Base-by-base conservation (phyloP, 2,329 filamentous ascomycete species). In the Escovopsis sp. region DNA sequence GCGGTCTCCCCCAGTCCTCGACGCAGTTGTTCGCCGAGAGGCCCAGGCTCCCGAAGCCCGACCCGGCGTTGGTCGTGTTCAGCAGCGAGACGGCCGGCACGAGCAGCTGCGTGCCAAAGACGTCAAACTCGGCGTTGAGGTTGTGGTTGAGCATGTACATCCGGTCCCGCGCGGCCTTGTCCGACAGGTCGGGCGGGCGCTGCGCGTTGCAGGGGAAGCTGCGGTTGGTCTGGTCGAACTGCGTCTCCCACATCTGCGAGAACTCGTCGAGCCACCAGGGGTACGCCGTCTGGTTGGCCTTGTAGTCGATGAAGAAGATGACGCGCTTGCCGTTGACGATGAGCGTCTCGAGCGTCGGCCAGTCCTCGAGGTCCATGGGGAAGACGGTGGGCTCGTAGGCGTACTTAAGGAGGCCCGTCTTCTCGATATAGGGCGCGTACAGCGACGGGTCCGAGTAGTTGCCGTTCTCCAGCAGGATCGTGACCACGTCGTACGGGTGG, bases 131-230 rank as follows among this genome's bases (percentile, higher is more conserved):
- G 45, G 81, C 72, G 59, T 94, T 94, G 45, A 94, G 71, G 57
- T 95, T 95, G 66, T 95, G 88, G 62, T 95, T 95, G 54, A 82
- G 74, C 55, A 94, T 71, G 58, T 88, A 93, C 61, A 94, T 69
- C 36, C 79, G 72, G 28, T 79, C 67, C 45, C 67, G 65, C 1
- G 76, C 73, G 0, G 74, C 71, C 2, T 69, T 61, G 0, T 58
- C 54, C 3, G 64, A 53, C 44, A 93, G 64, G 36, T 73, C 65
- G 0, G 85, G 85, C 1, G 88, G 87, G 0, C 88, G 79, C 56
- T 94, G 76, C 33, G 80, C 69, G 0, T 67, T 78, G 64, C 88
- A 95, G 0, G 87, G 86, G 58, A 94, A 94, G 1, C 60, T 58
- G 39, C 63, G 63, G 55, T 77, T 59, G 12, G 60, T 55, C 3